Evolutionary conservation across 2,329 filamentous ascomycete species (phyloP).

Genomic region (Fusarium zealandicum): DNA sequence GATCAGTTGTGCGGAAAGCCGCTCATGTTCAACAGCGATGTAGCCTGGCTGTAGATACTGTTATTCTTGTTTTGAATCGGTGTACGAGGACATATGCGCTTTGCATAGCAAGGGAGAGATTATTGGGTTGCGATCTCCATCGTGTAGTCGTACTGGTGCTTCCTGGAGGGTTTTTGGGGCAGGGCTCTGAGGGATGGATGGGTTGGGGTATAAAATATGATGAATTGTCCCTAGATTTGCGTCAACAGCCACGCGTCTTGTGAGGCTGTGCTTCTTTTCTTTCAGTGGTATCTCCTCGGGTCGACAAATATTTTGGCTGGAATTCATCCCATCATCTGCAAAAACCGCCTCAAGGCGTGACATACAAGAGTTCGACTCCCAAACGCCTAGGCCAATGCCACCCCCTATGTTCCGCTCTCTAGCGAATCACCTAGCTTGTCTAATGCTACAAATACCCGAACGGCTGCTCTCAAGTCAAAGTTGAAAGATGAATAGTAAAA

Average conservation of each 20-base stretch:
- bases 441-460: constrained; percentile 19
- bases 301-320: not conserved
- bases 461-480: not conserved
- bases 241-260: not conserved
- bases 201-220: constrained; percentile 28
- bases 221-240: constrained; percentile 11
- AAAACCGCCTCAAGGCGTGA: not conserved
- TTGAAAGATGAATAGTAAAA: not conserved
- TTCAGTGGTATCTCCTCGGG: not conserved
- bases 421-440: constrained; percentile 8
- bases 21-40: constrained; percentile 15
- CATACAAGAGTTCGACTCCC: constrained; percentile 14
- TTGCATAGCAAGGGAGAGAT: constrained; percentile 36
- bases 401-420: not conserved
- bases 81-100: constrained; percentile 35
- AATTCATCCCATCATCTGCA: constrained; percentile 1
- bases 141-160: constrained; percentile 37
- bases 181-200: constrained; percentile 16
- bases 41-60: constrained; percentile 38
- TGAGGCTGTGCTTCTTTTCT: not conserved
- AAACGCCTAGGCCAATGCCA: constrained; percentile 29
- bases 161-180: constrained; percentile 11
- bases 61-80: constrained; percentile 37
- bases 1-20: constrained; percentile 2
- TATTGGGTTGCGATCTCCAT: constrained; percentile 31